Evolutionary conservation across 768 basidiomycete species (phyloP).

Genomic region (Kwoniella europaea): DNA sequence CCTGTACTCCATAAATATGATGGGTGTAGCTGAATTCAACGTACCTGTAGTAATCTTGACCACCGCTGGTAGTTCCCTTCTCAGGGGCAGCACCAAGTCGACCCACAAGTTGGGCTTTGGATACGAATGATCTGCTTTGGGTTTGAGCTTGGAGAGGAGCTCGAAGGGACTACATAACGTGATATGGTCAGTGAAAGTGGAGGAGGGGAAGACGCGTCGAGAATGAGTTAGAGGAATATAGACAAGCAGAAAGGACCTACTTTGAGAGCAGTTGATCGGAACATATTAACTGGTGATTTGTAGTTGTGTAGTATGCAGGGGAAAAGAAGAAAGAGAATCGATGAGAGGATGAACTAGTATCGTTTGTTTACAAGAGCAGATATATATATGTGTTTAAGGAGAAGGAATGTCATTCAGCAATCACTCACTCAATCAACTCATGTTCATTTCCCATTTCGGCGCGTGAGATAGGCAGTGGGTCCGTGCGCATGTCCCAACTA

Average conservation of each 20-base stretch:
- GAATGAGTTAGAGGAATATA: background rate
- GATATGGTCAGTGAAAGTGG: background rate
- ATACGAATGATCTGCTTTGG: slow-evolving; percentile 23
- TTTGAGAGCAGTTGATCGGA: slow-evolving; percentile 23
- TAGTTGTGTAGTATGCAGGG: background rate
- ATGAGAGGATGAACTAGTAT: slow-evolving; percentile 6
- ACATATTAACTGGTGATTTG: slow-evolving; percentile 21
- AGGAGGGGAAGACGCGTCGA: slow-evolving; percentile 4
- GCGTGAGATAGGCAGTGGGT: background rate
- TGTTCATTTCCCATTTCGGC: slow-evolving; percentile 13
- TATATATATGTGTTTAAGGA: slow-evolving; percentile 6
- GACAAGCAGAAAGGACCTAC: slow-evolving; percentile 11
- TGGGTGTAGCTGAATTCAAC: slow-evolving; percentile 1
- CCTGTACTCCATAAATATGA: too few relatives aligned
- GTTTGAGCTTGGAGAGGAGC: slow-evolving; percentile 5
- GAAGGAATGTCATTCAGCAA: slow-evolving; percentile 7
- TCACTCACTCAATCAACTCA: background rate
- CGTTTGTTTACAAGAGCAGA: background rate
- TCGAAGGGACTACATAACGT: slow-evolving; percentile 4
- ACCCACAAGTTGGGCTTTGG: slow-evolving; percentile 32
- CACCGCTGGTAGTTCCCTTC: slow-evolving; percentile 17
- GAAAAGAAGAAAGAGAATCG: slow-evolving; percentile 8
- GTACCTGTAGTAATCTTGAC: slow-evolving; percentile 28
- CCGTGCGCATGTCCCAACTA: background rate
- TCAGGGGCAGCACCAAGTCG: slow-evolving; percentile 34